Percentiles rank a stretch among this genome's conserved stretches.
phyloP scores from a whole-genome alignment of 2,329 filamentous ascomycete species.

The Berkeleyomyces rouxiae region DNA sequence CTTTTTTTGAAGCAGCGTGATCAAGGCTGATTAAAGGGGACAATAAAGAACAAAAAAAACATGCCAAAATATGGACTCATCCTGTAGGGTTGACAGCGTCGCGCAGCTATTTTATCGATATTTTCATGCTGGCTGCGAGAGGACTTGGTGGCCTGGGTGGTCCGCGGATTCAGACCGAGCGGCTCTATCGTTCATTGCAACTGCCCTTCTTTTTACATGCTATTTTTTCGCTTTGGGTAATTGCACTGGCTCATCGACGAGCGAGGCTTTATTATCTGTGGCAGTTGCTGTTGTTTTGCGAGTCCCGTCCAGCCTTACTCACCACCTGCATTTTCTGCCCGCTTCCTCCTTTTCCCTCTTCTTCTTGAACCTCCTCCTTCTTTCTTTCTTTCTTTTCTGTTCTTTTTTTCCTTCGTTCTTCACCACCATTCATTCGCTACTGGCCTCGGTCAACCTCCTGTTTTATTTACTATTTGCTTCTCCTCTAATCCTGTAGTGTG shows the following conservation, averaged over 20 bases:
- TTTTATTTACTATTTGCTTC: not conserved
- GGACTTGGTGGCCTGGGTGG: not conserved
- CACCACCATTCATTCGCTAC: conserved; percentile 10
- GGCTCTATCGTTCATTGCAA: not conserved
- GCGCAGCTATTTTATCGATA: not conserved
- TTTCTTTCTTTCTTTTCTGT: conserved; percentile 9
- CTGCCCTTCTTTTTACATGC: not conserved
- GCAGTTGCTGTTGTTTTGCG: conserved; percentile 4
- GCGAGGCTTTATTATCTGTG: conserved; percentile 7
- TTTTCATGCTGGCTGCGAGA: not conserved
- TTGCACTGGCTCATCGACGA: not conserved
- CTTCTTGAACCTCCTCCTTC: conserved; percentile 6
- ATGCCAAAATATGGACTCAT: too few species aligned
- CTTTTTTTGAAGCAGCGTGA: too few species aligned
- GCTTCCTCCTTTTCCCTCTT: conserved; percentile 5
- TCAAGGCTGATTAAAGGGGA: too few species aligned
- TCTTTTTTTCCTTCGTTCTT: conserved; percentile 1
- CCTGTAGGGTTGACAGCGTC: too few species aligned
- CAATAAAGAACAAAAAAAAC: too few species aligned
- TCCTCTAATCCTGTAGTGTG: not conserved
- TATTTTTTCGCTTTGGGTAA: not conserved
- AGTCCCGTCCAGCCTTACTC: conserved; percentile 1
- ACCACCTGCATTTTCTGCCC: conserved; percentile 5
- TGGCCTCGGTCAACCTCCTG: conserved; percentile 5
- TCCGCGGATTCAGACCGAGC: not conserved